phyloP scores from a whole-genome alignment of 139 green algal genomes.

The Diplosphaera chodatii region DNA sequence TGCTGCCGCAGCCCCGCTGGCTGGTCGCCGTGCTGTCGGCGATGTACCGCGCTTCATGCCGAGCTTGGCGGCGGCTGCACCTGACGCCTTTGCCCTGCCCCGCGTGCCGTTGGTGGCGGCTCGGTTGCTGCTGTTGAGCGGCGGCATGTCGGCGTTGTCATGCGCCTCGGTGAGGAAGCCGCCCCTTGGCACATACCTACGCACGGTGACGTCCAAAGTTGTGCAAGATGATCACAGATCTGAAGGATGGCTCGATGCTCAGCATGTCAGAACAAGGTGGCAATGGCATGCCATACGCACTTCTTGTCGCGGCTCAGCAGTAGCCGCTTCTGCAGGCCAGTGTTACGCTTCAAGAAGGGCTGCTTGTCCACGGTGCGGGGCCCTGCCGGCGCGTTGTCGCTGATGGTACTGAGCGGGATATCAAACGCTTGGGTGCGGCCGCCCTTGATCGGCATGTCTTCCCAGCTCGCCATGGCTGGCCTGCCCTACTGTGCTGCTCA shows the following conservation, averaged over 20 bases:
- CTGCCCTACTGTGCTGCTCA: background rate
- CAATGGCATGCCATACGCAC: background rate
- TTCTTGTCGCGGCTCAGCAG: constrained; percentile 5
- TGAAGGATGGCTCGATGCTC: too few species aligned
- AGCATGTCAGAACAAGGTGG: too few species aligned
- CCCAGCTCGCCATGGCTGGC: background rate
- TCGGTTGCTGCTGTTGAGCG: background rate
- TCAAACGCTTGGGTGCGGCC: background rate
- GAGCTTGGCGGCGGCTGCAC: background rate
- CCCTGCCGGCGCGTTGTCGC: background rate
- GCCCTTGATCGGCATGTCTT: background rate
- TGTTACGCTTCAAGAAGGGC: constrained; percentile 30
- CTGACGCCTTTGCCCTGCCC: background rate
- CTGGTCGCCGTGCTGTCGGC: too few species aligned
- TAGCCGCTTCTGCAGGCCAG: constrained; percentile 19
- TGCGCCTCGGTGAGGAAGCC: constrained; percentile 16
- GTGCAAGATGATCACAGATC: too few species aligned
- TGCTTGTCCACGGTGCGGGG: constrained; percentile 9
- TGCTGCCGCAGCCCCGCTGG: too few species aligned
- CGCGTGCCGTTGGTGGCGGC: background rate
- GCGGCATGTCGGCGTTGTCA: background rate
- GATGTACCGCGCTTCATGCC: background rate
- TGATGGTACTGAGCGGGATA: background rate
- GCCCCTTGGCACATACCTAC: constrained; percentile 38
- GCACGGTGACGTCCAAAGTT: too few species aligned